Percentiles rank a stretch among this genome's conserved stretches.
Evolutionary conservation across 2,329 filamentous ascomycete genomes (phyloP).

Genomic region (Trichoderma semiorbis): DNA sequence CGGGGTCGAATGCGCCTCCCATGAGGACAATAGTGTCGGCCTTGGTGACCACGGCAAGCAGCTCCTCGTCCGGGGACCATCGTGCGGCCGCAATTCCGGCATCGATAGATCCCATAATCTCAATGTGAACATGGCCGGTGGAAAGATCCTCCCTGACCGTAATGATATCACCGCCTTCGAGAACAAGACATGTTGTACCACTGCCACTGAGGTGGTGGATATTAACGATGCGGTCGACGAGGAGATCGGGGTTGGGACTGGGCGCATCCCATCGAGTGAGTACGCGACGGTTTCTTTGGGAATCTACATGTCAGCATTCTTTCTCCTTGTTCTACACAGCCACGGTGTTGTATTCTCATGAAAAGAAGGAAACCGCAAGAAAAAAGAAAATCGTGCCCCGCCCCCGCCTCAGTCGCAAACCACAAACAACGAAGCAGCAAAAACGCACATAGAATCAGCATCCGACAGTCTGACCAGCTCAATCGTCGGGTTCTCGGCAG

Average conservation of each 20-base stretch:
- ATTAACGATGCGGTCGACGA: constrained; percentile 70
- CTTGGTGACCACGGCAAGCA: constrained; percentile 78
- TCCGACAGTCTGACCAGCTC: constrained; percentile 61
- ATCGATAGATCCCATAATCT: constrained; percentile 93
- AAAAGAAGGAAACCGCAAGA: not conserved
- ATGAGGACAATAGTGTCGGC: constrained; percentile 81
- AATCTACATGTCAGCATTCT: constrained; percentile 16
- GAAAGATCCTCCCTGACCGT: constrained; percentile 63
- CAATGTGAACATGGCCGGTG: constrained; percentile 56
- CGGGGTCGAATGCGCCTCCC: constrained; percentile 84
- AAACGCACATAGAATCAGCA: constrained; percentile 41
- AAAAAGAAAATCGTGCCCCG: constrained; percentile 4
- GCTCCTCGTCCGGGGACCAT: constrained; percentile 95
- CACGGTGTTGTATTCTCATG: not conserved
- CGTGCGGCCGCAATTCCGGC: constrained; percentile 82
- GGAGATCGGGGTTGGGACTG: constrained; percentile 71
- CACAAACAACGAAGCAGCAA: not conserved
- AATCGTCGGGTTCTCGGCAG: constrained; percentile 64
- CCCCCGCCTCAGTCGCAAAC: constrained; percentile 8
- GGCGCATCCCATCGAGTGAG: constrained; percentile 89
- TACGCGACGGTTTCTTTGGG: constrained; percentile 28
- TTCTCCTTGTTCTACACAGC: not conserved
- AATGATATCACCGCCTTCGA: constrained; percentile 88
- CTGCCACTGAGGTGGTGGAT: constrained; percentile 85
- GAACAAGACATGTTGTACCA: constrained; percentile 71